These are phyloP conservation scores for Plasmodium vinckei DNA, from an alignment of 169 alveolate species.

Conservation along the genomic window DNA sequence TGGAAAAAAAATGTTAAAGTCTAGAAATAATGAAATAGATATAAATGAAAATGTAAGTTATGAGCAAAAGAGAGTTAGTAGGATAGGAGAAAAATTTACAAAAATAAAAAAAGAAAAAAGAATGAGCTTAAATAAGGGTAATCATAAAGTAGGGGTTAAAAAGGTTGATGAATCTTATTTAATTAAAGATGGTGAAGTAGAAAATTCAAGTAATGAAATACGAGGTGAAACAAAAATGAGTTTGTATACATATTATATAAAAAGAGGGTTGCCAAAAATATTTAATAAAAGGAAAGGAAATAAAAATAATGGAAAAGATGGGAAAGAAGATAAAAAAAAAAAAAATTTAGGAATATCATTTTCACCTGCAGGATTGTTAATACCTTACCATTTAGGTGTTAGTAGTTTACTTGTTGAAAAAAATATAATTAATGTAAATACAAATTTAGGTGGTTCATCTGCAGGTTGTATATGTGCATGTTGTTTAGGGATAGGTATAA, in stretches of 20 bases:
- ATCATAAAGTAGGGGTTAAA: no score
- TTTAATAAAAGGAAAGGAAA: slow-evolving; percentile 9
- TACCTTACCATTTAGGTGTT: slow-evolving; percentile 84
- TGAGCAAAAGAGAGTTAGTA: background rate
- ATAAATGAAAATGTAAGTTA: background rate
- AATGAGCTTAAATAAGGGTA: no score
- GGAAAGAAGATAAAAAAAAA: slow-evolving; percentile 11
- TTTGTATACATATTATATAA: slow-evolving; percentile 25
- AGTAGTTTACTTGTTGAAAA: slow-evolving; percentile 78
- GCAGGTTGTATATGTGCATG: slow-evolving; percentile 82
- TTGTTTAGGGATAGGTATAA: slow-evolving; percentile 57
- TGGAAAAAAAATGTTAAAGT: no score
- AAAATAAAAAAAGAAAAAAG: no score
- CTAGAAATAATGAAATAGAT: background rate
- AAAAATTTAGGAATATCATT: slow-evolving; percentile 80
- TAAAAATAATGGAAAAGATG: background rate
- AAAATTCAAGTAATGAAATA: no score
- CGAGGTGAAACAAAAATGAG: background rate
- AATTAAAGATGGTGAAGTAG: slow-evolving; percentile 7
- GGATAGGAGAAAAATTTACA: no score
- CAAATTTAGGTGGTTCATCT: slow-evolving; percentile 83
- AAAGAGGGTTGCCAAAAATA: slow-evolving; percentile 24
- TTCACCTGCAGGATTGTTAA: slow-evolving; percentile 83
- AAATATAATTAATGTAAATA: slow-evolving; percentile 78
- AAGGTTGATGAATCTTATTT: no score